Base-by-base conservation (phyloP, 2,329 filamentous ascomycete species). In the Lasiodiplodia sp. region DNA sequence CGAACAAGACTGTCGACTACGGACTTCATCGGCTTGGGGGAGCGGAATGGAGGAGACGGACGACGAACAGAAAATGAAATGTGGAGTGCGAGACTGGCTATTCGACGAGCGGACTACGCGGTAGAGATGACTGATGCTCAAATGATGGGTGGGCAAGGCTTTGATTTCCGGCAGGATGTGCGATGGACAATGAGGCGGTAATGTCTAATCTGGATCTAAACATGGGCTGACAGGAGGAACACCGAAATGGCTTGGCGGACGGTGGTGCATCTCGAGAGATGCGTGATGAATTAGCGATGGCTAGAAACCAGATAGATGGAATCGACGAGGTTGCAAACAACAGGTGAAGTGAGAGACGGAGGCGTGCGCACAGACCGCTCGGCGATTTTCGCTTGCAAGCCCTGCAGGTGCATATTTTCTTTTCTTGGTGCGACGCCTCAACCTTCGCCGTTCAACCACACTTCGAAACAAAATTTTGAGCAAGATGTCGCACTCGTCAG, bases 1-100 rank as follows among this genome's bases (percentile, higher is more conserved):
- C 82, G 40, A 90, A 89, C 75, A 82, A 84, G 25, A 84, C 82
- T 53, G 85, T 88, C 56, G 88, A 94, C 74, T 96, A 97, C 80
- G 90, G 89, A 73, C 83, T 97, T 66, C 92, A 97, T 79, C 81
- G 4, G 31, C 31, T 34, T 10, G 8, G 31, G 31, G 8, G 7
- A 34, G 31, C 31, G 31, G 31, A 10, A 34, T 34, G 8, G 31
- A 34, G 31, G 31, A 34, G 31, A 34, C 31, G 8, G 31, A 34
- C 31, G 31, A 34, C 7, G 28, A n/a, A 25, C 1, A 44, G 16
- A 18, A 18, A 18, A 2, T 1, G 38, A 40, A 40, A 16, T 16
- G 2, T 40, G 38, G 38, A 40, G 4, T 5, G 4, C 38, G 38
- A 16, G 3, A 11, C n/a, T 47, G 18, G 44, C 7, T 21, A 11